Evolutionary conservation across 345 rosid species (phyloP).

Genomic region (Salix purpurea): DNA sequence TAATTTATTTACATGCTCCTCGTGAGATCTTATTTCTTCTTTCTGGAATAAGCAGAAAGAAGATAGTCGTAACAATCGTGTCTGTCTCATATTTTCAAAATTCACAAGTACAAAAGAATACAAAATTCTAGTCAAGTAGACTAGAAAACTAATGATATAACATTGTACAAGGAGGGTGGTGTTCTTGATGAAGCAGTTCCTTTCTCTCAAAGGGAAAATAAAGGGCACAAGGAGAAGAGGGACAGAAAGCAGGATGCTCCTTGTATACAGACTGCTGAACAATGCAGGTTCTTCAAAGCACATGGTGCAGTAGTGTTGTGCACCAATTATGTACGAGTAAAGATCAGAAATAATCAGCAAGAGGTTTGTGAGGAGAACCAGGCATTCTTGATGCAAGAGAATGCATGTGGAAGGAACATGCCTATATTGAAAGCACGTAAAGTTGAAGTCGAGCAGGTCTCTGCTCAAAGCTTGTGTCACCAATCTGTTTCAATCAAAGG

Average conservation of each 20-base stretch:
- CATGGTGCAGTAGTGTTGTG: too few relatives aligned
- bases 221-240: neutral
- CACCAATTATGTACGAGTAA: too few relatives aligned
- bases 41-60: conserved; percentile 40
- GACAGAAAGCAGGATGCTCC: neutral
- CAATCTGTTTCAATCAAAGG: too few relatives aligned
- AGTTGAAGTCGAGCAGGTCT: too few relatives aligned
- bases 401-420: too few relatives aligned
- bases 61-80: neutral
- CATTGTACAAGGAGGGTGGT: neutral
- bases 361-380: too few relatives aligned
- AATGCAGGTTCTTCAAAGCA: neutral
- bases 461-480: too few relatives aligned
- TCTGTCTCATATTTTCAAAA: neutral
- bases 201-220: neutral
- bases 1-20: conserved; percentile 81
- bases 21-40: conserved; percentile 85
- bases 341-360: too few relatives aligned
- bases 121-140: neutral
- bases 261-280: neutral
- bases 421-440: too few relatives aligned
- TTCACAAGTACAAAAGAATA: neutral
- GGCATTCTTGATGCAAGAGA: too few relatives aligned
- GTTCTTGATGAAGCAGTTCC: neutral
- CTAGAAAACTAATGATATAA: neutral